Base-by-base conservation (phyloP, 805 yeast species). In the Ogataea degrootiae region DNA sequence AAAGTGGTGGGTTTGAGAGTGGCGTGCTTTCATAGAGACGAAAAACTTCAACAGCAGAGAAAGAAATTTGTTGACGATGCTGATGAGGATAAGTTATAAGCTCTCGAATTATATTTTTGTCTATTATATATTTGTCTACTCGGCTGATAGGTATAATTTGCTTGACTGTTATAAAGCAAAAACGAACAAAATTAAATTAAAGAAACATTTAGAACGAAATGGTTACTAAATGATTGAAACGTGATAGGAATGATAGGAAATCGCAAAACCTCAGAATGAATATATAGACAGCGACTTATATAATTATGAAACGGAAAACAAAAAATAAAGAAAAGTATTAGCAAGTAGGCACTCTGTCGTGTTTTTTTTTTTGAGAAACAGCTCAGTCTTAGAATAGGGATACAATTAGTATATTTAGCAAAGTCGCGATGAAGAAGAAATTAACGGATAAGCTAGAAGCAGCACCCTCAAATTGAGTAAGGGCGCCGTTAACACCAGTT, bases 1-100 rank as follows among this genome's bases (percentile, higher is more conserved):
- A 63, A 65, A 21, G 49, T 82, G 36, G 84, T 83, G 89, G 56
- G 60, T 4, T 50, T 82, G 16, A 61, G 92, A 48, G 76, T 83
- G 17, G 66, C 67, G 49, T 71, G 73, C 19, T 71, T 58, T 44
- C 49, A 59, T 22, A 52, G 67, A 16, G 62, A 59, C 37, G 53
- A 54, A 39, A 48, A 48, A 41, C 41, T 56, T 11, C 49, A 42
- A 19, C 56, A 50, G 26, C 47, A 29, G 44, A 48, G 36, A 44
- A 61, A 56, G 29, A n/a, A 49, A 26, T 48, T 46, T 15, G 44
- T 39, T 7, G 35, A 40, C 5, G 55, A 47, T 42, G 54, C 52
- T n/a, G 58, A 51, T 19, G 52, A 51, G 1, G 58, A 55, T 41
- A 49, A 43, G n/a, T 38, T 54, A 15, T 54, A 36, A 45, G 7